Evolutionary conservation across 2,329 filamentous ascomycete species (phyloP), one percentile per base, ranked within the genome.

Genomic region (Ophiocordyceps robertsii): DNA sequence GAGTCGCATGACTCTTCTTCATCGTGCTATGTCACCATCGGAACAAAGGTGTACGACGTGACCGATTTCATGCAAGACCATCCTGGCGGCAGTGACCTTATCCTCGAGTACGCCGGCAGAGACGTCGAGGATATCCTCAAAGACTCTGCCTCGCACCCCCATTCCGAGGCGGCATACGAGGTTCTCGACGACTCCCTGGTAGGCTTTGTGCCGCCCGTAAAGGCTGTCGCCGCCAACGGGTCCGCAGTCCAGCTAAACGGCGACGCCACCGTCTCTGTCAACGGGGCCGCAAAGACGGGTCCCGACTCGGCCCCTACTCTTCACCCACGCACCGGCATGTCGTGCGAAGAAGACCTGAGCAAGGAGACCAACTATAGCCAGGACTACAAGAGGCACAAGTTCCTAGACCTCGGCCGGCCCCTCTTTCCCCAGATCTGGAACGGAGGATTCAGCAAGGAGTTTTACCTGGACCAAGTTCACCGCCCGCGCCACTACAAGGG

Each of bases 391-490:
- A 84, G 74, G 45, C 82, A 96, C 74, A 93, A 94, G 63, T 98
- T 98, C 56, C 72, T 98, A 46, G 90, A 98, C 57, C 73, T 98
- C 44, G 84, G 75, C 65, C 79, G 74, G 54, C 90, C 92, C 7
- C 72, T 98, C 43, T 72, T 98, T 43, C 72, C 82, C 62, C 92
- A 98, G 63, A 76, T 98, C 36, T 95, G 85, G 83, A 74, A 69
- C 50, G 84, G 89, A 38, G 84, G 83, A 29, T 98, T 96, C 66
- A 78, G 68, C 60, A 98, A 95, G 62, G 78, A 86, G n/a, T 98
- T 98, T 59, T 98, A 98, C 58, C 74, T 98, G 21, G 82, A 95
- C 52, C 92, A 98, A 62, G 85, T 98, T 41, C 92, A 98, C 60
- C 82, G 92, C 37, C 92, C 92, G 16, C 80, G 92, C 45, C 90